Evolutionary conservation across 352 stramenopile genomes (phyloP), one percentile per base, ranked within the genome.

Genomic region (Phytophthora constricta): DNA sequence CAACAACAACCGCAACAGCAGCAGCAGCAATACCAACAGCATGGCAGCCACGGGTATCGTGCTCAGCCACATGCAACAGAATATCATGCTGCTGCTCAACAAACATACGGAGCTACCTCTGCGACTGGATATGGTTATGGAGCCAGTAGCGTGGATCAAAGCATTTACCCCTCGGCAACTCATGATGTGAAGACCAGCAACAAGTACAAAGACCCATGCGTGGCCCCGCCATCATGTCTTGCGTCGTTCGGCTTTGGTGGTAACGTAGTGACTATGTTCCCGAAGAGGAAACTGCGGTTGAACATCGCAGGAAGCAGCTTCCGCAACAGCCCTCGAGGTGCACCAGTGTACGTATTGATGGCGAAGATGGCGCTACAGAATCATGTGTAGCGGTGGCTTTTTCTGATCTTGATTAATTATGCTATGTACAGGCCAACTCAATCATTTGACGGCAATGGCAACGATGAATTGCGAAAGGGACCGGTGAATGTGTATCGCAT

Each of bases 191-290:
- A 70, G 46, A 80, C 68, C n/a, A 89, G 79, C 64, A 88, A 69
- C 72, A 92, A 91, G 68, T 90, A 93, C 68, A 94, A 95, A 70
- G 89, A 96, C 28, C 89, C 89, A 17, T 91, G 77, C 17, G 77
- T 90, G 37, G 74, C 85, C 7, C 81, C 86, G 5, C 85, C 86
- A 14, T 93, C 84, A 8, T 95, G 86, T 48, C 65, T 96, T 13
- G 77, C 74, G 2, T 88, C 87, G 8, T 96, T 96, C 61, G 89
- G 89, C 25, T 96, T 96, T 74, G 89, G 89, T 70, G 89, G 89
- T 11, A 96, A 93, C 50, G 74, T 95, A n/a, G 88, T 91, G 49
- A 93, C 84, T 7, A 96, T 96, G 89, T 93, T 96, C 68, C 89
- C 89, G 0, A 93, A 93, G 65, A 80, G 86, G 52, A 96, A 96